Evolutionary conservation across 352 stramenopile species (phyloP), one percentile per base, ranked within the genome.

Genomic region (Globisporangium middletonii): DNA sequence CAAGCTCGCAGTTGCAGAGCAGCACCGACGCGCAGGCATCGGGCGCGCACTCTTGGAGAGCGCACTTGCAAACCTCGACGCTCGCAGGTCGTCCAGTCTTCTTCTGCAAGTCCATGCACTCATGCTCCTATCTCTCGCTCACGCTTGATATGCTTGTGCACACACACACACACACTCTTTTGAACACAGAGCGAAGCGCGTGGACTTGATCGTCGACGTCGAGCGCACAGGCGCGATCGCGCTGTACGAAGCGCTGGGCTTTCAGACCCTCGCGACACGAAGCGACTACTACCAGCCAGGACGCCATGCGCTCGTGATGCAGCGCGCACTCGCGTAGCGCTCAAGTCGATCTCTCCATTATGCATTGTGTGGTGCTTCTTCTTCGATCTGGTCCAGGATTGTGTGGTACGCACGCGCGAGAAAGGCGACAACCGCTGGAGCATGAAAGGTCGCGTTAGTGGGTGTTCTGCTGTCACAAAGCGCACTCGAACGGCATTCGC

Each of bases 241-340:
- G 16, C 63, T 84, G 19, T 84, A 84, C 50, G 68, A 76, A 50
- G 64, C 61, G 15, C 57, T 64, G 46, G 72, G 65, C 28, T 84
- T 80, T 47, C 6, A 50, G 41, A 49, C 66, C 30, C 68, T 64
- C 11, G 45, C 50, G 0, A 57, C 64, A 3, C 67, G 72, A 8
- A 27, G n/a, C 16, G 69, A 84, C 57, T 84, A 76, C 56, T 84
- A 81, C 56, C 62, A 66, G 9, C 42, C 68, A 1, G 72, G 74
- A 18, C 67, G 54, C n/a, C 60, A 79, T 50, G 74, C 74, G 18
- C 65, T 72, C 27, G 63, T 70, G 44, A 71, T 84, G 72, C 55
- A 77, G 52, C 65, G 55, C 27, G 13, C 12, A 9, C 26, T 55
- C 38, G 30, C 2, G 19, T 13, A 16, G 8, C 16, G 27, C 47